phyloP scores from a whole-genome alignment of 345 rosid species.

The Euclidium syriacum region DNA sequence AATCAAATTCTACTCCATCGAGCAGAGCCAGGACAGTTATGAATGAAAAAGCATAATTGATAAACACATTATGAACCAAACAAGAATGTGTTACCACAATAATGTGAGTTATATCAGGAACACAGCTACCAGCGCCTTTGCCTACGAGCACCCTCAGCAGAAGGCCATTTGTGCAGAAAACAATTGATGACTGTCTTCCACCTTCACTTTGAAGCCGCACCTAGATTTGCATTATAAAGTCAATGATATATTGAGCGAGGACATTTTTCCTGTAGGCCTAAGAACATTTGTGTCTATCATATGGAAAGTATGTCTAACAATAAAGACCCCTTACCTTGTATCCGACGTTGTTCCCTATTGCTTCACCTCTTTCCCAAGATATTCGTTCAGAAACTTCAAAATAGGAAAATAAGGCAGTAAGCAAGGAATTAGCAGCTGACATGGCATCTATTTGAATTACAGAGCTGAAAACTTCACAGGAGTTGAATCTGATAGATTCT shows the following conservation, averaged over 20 bases:
- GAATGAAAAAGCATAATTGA: not conserved
- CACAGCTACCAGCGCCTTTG: slow-evolving; percentile 39
- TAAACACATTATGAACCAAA: slow-evolving; percentile 1
- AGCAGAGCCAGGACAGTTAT: not conserved
- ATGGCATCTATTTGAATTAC: slow-evolving; percentile 1
- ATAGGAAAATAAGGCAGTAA: slow-evolving; percentile 8
- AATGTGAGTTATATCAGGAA: slow-evolving; percentile 77
- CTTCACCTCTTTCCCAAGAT: slow-evolving; percentile 76
- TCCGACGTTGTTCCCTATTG: slow-evolving; percentile 68
- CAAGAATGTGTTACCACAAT: slow-evolving; percentile 65
- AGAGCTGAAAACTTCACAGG: slow-evolving; percentile 5
- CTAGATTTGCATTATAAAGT: slow-evolving; percentile 35
- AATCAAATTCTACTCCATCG: not conserved
- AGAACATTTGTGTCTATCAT: slow-evolving; percentile 10
- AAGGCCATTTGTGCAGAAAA: slow-evolving; percentile 94
- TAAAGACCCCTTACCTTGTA: slow-evolving; percentile 61
- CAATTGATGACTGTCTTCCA: slow-evolving; percentile 74
- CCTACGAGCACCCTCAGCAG: slow-evolving; percentile 77
- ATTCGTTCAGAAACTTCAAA: slow-evolving; percentile 87
- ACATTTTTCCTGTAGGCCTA: not conserved
- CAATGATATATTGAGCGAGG: not conserved
- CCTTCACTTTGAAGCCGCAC: slow-evolving; percentile 88
- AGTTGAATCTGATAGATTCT: slow-evolving; percentile 7
- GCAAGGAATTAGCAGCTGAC: not conserved
- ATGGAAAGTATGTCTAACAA: not conserved